A percentile compares a stretch with the other conserved stretches of the same genome.
Evolutionary conservation across 129 eudicot species (phyloP).

Genomic region (Arctium lappa): DNA sequence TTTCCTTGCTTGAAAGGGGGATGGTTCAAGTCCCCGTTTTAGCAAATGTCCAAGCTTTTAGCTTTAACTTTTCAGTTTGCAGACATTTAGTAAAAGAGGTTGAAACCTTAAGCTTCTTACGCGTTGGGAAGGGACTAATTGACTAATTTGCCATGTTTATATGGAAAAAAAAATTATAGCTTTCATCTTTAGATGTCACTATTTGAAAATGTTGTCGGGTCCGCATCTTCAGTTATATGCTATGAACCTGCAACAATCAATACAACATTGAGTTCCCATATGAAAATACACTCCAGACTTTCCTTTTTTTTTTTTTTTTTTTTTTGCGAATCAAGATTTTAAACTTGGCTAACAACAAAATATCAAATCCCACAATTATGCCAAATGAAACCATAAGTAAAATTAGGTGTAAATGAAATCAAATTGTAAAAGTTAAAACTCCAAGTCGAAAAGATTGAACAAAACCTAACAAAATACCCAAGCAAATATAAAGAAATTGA

Average conservation of each 20-base stretch:
- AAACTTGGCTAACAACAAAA: neutral
- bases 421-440: too few relatives aligned
- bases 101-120: neutral
- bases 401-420: neutral
- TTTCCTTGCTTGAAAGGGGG: neutral
- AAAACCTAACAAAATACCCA: neutral
- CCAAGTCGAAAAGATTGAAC: neutral
- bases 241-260: too few relatives aligned
- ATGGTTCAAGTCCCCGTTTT: neutral
- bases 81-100: too few relatives aligned
- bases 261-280: neutral
- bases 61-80: neutral
- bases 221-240: neutral
- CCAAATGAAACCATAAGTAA: too few relatives aligned
- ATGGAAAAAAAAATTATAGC: neutral
- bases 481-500: too few relatives aligned
- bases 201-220: neutral
- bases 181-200: neutral
- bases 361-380: neutral
- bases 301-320: too few relatives aligned
- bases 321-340: neutral
- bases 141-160: neutral
- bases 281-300: neutral
- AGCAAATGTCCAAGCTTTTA: neutral
- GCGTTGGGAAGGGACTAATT: too few relatives aligned